Conservation (phyloP, 257 asterid genomes). For the Petunia secreta region DNA sequence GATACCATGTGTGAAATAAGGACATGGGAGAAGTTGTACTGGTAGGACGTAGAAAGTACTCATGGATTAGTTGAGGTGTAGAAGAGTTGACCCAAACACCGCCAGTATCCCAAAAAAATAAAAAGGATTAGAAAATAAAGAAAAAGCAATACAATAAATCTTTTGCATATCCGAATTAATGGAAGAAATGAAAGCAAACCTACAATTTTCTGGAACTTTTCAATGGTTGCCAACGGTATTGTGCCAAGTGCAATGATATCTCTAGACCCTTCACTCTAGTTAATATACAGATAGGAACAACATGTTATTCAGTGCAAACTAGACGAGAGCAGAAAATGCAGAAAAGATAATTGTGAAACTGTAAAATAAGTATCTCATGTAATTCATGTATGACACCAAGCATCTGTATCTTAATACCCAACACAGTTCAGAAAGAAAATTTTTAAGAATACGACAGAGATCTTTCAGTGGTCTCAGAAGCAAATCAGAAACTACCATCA, state of each 20-base stretch:
- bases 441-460: conserved; percentile 6
- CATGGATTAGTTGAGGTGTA: background rate
- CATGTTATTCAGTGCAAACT: conserved; percentile 14
- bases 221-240: conserved; percentile 86
- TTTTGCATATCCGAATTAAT: conserved; percentile 12
- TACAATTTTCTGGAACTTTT: conserved; percentile 86
- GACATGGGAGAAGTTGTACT: too few species aligned
- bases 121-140: background rate
- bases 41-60: background rate
- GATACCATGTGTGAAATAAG: too few species aligned
- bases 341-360: background rate
- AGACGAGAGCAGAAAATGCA: conserved; percentile 5
- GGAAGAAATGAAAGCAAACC: conserved; percentile 42
- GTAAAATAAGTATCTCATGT: background rate
- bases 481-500: conserved; percentile 23
- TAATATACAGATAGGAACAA: conserved; percentile 34
- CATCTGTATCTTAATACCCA: background rate
- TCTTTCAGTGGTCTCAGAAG: conserved; percentile 3
- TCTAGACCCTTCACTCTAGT: conserved; percentile 90
- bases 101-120: background rate
- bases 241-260: conserved; percentile 84
- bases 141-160: background rate
- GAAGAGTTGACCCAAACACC: background rate
- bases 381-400: conserved; percentile 12
- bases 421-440: conserved; percentile 7